These are phyloP conservation scores for Corrigiola litoralis DNA, from an alignment of 179 eudicot genomes.

Conservation along the genomic window DNA sequence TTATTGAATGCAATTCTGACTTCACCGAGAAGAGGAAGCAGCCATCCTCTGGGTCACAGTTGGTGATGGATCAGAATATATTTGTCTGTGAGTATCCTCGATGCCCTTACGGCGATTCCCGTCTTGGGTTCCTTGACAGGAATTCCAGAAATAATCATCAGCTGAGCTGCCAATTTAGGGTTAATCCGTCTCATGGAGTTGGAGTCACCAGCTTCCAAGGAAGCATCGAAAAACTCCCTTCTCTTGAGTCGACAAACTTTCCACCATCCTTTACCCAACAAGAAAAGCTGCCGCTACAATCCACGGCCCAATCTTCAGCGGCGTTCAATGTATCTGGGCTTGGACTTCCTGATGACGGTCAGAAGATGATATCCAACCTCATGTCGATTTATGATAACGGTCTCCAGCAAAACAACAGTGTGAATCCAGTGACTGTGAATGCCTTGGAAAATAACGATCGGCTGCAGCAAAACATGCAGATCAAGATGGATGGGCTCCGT, in stretches of 20 bases:
- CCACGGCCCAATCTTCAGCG: constrained; percentile 22
- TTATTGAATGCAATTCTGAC: constrained; percentile 17
- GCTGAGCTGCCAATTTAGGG: constrained; percentile 25
- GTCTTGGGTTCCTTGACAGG: constrained; percentile 33
- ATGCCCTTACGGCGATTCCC: constrained; percentile 29
- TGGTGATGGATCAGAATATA: constrained; percentile 16
- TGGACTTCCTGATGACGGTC: constrained; percentile 35
- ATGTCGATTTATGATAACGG: constrained; percentile 24
- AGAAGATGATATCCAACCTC: constrained; percentile 31
- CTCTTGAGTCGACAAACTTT: constrained; percentile 18
- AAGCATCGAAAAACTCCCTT: constrained; percentile 1
- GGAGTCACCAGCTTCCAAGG: constrained; percentile 20
- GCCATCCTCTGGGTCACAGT: constrained; percentile 18
- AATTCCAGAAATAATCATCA: constrained; percentile 37
- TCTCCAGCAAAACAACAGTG: constrained; percentile 18
- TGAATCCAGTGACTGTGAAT: not conserved
- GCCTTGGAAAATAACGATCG: constrained; percentile 5
- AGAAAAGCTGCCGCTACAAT: constrained; percentile 20
- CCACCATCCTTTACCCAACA: constrained; percentile 15
- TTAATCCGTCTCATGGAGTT: constrained; percentile 19
- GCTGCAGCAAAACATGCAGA: constrained; percentile 1
- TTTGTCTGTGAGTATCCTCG: constrained; percentile 28
- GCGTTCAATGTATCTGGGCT: constrained; percentile 23
- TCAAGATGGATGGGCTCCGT: constrained; percentile 7
- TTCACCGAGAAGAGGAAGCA: constrained; percentile 30